Percentiles rank a stretch among this genome's conserved stretches.
Evolutionary conservation across 1,284 basidiomycete species (phyloP).

Genomic region (Apiotrichum porosum): DNA sequence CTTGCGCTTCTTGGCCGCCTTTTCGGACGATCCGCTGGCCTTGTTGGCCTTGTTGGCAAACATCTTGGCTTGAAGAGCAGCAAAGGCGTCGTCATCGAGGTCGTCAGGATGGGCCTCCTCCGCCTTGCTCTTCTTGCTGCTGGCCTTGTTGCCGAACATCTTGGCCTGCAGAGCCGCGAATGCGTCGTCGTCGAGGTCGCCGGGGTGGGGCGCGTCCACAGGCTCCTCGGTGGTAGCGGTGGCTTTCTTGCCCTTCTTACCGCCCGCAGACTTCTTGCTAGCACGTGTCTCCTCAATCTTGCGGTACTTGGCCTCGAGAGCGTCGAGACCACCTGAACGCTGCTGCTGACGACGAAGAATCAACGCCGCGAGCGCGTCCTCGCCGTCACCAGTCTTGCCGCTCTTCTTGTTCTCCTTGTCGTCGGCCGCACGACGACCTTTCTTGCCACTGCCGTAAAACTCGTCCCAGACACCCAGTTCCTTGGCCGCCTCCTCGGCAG

Average conservation of each 20-base stretch:
- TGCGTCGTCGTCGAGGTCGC: conserved; percentile 41
- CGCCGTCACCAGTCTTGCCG: conserved; percentile 48
- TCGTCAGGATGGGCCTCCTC: conserved; percentile 18
- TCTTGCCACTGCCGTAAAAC: conserved; percentile 78
- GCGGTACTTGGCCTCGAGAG: conserved; percentile 72
- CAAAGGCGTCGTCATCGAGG: conserved; percentile 41
- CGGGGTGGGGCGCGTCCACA: conserved; percentile 21
- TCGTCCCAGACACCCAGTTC: conserved; percentile 93
- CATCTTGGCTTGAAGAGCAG: conserved; percentile 41
- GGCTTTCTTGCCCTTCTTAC: conserved; percentile 19
- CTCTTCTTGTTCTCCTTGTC: conserved; percentile 48
- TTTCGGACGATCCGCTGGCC: not conserved
- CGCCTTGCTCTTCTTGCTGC: conserved; percentile 13
- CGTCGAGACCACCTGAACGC: conserved; percentile 66
- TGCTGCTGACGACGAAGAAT: conserved; percentile 70
- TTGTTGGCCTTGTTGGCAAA: conserved; percentile 26
- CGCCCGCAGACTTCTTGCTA: conserved; percentile 13
- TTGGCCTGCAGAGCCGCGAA: conserved; percentile 44
- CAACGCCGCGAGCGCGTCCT: conserved; percentile 70
- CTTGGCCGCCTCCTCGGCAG: conserved; percentile 79
- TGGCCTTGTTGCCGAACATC: conserved; percentile 33
- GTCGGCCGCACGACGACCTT: conserved; percentile 60
- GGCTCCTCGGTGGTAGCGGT: too few relatives aligned
- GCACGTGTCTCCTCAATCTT: conserved; percentile 34
- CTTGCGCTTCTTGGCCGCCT: conserved; percentile 4